Percentiles rank a stretch among this genome's conserved stretches.
These are phyloP conservation scores for Phaeophleospora eucalypticola DNA, from an alignment of 2,329 filamentous ascomycete genomes.

Conservation along the genomic window DNA sequence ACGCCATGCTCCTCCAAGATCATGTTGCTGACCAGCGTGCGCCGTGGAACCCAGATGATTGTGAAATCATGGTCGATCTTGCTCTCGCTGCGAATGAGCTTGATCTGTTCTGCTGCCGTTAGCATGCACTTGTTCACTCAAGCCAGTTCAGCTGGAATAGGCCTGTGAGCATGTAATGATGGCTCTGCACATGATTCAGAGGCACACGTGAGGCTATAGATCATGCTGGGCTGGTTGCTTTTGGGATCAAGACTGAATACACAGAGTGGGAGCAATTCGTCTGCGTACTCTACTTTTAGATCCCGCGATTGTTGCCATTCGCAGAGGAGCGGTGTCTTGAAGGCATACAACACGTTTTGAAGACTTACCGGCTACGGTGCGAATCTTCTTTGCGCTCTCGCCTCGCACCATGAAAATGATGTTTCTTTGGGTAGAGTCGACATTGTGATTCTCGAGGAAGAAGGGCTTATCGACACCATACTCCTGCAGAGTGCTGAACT, in stretches of 20 bases:
- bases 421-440: constrained; percentile 90
- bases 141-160: too few species aligned
- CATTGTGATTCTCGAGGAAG: constrained; percentile 91
- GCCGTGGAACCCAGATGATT: constrained; percentile 90
- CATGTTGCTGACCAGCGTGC: constrained; percentile 85
- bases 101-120: constrained; percentile 70
- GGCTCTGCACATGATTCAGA: constrained; percentile 21
- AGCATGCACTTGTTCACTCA: constrained; percentile 1
- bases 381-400: constrained; percentile 79
- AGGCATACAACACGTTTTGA: neutral
- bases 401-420: constrained; percentile 89
- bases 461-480: constrained; percentile 98
- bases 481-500: constrained; percentile 91
- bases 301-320: constrained; percentile 37
- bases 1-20: constrained; percentile 90
- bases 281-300: constrained; percentile 60
- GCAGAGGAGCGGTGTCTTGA: too few species aligned
- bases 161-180: constrained; percentile 49
- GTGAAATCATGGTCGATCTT: constrained; percentile 93
- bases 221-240: constrained; percentile 25
- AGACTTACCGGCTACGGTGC: constrained; percentile 75
- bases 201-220: constrained; percentile 20
- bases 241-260: constrained; percentile 42
- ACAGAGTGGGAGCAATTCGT: constrained; percentile 48
- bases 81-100: constrained; percentile 79